Conservation (phyloP, 2,329 filamentous ascomycete genomes). For the Exophiala oligosperma region DNA sequence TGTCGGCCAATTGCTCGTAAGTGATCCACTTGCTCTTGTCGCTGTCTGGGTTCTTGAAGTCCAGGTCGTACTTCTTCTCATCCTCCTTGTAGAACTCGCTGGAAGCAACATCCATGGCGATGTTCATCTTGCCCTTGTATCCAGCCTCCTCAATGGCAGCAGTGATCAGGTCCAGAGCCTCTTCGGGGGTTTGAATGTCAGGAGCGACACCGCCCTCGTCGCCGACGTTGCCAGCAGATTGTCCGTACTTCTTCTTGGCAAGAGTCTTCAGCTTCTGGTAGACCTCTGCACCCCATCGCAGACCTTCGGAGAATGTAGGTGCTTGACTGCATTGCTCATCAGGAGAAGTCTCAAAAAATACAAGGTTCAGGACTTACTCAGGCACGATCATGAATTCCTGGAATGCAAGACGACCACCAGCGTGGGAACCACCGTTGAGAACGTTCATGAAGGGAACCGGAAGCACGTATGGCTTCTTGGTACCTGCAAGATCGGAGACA, state of each 20-base stretch:
- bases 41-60: slow-evolving; percentile 99
- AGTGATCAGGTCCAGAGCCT: slow-evolving; percentile 94
- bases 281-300: slow-evolving; percentile 94
- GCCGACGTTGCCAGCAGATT: slow-evolving; percentile 97
- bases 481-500: slow-evolving; percentile 82
- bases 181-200: slow-evolving; percentile 94
- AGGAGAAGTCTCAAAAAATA: slow-evolving; percentile 9
- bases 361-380: slow-evolving; percentile 51
- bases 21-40: slow-evolving; percentile 97
- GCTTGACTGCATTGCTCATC: slow-evolving; percentile 59
- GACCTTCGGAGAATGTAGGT: slow-evolving; percentile 88
- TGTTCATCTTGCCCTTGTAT: slow-evolving; percentile 94
- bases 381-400: slow-evolving; percentile 97
- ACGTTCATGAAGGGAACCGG: slow-evolving; percentile 94
- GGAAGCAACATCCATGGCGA: slow-evolving; percentile 98
- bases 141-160: slow-evolving; percentile 92
- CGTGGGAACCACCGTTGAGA: slow-evolving; percentile 92
- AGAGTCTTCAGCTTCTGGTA: slow-evolving; percentile 97
- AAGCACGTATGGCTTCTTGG: slow-evolving; percentile 88
- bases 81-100: slow-evolving; percentile 99
- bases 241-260: slow-evolving; percentile 99
- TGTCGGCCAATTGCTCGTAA: slow-evolving; percentile 91
- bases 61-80: slow-evolving; percentile 98
- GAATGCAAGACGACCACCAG: slow-evolving; percentile 92
- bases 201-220: slow-evolving; percentile 99